Evolutionary conservation across 192 early-diverging fungal genomes (phyloP).

Genomic region (Podila horticola): DNA sequence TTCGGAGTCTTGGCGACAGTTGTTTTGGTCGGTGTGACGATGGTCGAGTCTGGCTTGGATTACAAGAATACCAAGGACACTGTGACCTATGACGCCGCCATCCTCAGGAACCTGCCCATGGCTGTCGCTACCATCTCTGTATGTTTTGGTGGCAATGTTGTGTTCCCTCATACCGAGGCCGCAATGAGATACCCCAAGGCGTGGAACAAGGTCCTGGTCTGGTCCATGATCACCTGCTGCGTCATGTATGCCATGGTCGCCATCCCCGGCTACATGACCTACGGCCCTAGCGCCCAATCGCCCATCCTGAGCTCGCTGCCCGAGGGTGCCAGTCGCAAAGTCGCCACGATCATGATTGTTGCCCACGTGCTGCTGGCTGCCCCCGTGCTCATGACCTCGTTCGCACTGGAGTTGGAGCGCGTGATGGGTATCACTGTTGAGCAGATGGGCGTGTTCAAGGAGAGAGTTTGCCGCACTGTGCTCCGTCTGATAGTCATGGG

Average conservation of each 20-base stretch:
- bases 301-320: slow-evolving; percentile 72
- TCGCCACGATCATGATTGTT: slow-evolving; percentile 69
- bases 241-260: slow-evolving; percentile 72
- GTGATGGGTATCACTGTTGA: slow-evolving; percentile 56
- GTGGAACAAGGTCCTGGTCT: slow-evolving; percentile 65
- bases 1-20: slow-evolving; percentile 73
- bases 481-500: slow-evolving; percentile 60
- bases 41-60: slow-evolving; percentile 59
- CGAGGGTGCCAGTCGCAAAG: slow-evolving; percentile 54
- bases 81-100: slow-evolving; percentile 50
- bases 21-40: slow-evolving; percentile 68
- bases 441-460: slow-evolving; percentile 36
- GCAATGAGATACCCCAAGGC: slow-evolving; percentile 67
- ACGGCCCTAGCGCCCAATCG: slow-evolving; percentile 61
- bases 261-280: slow-evolving; percentile 69
- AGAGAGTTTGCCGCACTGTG: slow-evolving; percentile 54
- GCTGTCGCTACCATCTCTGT: slow-evolving; percentile 74
- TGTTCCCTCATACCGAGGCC: slow-evolving; percentile 76
- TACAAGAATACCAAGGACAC: slow-evolving; percentile 55
- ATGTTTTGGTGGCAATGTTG: slow-evolving; percentile 76
- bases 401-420: slow-evolving; percentile 70
- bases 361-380: slow-evolving; percentile 73
- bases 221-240: slow-evolving; percentile 64
- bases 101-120: slow-evolving; percentile 64
- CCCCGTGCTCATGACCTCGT: slow-evolving; percentile 73